A percentile compares a stretch with the other conserved stretches of the same genome.
Conservation (phyloP, 2,329 filamentous ascomycete genomes). For the Colletotrichum plurivorum region DNA sequence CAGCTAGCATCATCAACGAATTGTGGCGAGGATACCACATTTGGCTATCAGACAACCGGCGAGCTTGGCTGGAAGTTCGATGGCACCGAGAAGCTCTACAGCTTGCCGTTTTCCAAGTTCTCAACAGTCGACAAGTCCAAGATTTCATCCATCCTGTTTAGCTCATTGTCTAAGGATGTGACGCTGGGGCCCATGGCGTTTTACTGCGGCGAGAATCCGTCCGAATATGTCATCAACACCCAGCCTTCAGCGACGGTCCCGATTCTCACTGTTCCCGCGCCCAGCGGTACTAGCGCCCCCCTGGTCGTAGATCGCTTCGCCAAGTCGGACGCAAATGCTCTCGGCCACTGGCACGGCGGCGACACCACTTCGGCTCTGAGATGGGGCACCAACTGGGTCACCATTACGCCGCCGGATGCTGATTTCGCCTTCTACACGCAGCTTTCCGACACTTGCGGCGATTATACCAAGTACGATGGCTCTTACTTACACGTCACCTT, state of each 20-base stretch:
- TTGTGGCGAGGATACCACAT: conserved; percentile 58
- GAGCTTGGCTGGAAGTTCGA: conserved; percentile 74
- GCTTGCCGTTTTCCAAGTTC: conserved; percentile 69
- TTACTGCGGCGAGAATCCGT: conserved; percentile 67
- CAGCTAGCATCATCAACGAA: conserved; percentile 64
- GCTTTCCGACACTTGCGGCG: conserved; percentile 54
- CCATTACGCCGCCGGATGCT: conserved; percentile 51
- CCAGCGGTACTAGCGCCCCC: conserved; percentile 61
- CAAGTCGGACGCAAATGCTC: conserved; percentile 66
- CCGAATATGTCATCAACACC: conserved; percentile 62
- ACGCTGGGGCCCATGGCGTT: conserved; percentile 70
- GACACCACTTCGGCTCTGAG: conserved; percentile 69
- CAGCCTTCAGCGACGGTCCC: conserved; percentile 56
- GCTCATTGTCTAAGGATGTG: conserved; percentile 59
- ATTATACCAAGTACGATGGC: conserved; percentile 69
- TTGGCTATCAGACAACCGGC: conserved; percentile 55
- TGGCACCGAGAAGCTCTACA: conserved; percentile 71
- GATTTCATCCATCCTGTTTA: conserved; percentile 66
- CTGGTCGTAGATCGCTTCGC: conserved; percentile 75
- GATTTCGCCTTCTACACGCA: conserved; percentile 75
- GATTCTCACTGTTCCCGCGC: conserved; percentile 63
- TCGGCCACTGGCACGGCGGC: conserved; percentile 76
- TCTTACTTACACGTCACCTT: conserved; percentile 77
- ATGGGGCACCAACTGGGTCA: conserved; percentile 66
- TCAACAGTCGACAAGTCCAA: conserved; percentile 64